Evolutionary conservation across 208 protist species (phyloP).

Genomic region (Crithidia sp.): DNA sequence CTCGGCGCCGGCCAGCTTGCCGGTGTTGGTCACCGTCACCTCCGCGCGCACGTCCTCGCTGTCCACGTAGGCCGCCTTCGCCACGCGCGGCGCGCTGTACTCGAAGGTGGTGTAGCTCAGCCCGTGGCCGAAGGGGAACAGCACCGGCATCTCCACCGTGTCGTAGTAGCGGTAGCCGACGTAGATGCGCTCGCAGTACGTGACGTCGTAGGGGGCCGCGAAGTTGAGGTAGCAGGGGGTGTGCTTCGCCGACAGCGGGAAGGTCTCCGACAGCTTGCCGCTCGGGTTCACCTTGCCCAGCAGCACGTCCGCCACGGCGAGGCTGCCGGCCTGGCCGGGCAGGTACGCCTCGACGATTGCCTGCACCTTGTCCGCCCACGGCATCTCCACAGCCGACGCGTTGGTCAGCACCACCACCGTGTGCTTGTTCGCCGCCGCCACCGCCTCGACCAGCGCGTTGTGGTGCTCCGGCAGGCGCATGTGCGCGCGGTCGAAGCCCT

Average conservation of each 20-base stretch:
- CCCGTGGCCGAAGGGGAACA: conserved; percentile 17
- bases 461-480: conserved; percentile 19
- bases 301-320: conserved; percentile 13
- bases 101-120: conserved; percentile 20
- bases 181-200: conserved; percentile 17
- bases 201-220: conserved; percentile 8
- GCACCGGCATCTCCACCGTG: background rate
- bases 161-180: conserved; percentile 18
- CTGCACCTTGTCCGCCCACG: conserved; percentile 14
- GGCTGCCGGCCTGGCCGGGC: conserved; percentile 8
- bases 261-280: conserved; percentile 11
- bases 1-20: conserved; percentile 12
- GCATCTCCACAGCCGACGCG: conserved; percentile 17
- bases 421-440: conserved; percentile 14
- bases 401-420: conserved; percentile 19
- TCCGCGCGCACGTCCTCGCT: conserved; percentile 10
- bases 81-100: conserved; percentile 17
- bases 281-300: conserved; percentile 20
- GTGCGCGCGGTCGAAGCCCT: conserved; percentile 19
- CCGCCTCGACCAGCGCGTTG: conserved; percentile 20
- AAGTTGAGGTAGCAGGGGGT: conserved; percentile 8
- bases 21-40: conserved; percentile 21
- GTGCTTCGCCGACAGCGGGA: background rate
- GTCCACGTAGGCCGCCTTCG: conserved; percentile 19
- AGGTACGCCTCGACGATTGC: conserved; percentile 21